A percentile compares a stretch with the other conserved stretches of the same genome.
These are phyloP conservation scores for Cordyceps militaris DNA, from an alignment of 2,329 filamentous ascomycete species.

Conservation along the genomic window DNA sequence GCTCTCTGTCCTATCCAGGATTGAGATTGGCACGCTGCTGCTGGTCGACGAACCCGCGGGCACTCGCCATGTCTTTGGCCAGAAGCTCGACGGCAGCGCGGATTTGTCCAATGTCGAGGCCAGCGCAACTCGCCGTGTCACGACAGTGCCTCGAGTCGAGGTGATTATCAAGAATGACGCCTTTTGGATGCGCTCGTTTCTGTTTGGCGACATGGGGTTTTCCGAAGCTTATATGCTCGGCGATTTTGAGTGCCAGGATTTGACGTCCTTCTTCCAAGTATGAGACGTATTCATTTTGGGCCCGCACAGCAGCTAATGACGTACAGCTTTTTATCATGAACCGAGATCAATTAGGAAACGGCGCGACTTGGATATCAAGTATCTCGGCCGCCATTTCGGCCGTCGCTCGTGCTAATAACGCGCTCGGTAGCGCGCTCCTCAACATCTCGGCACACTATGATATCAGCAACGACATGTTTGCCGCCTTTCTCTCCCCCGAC, in stretches of 20 bases:
- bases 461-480: constrained; percentile 70
- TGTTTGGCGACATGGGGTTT: constrained; percentile 71
- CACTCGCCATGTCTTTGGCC: constrained; percentile 36
- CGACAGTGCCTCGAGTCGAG: constrained; percentile 38
- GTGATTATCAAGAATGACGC: constrained; percentile 56
- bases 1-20: constrained; percentile 37
- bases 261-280: constrained; percentile 63
- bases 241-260: constrained; percentile 58
- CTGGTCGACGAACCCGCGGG: constrained; percentile 40
- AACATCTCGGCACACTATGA: constrained; percentile 71
- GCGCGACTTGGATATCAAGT: constrained; percentile 53
- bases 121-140: constrained; percentile 28
- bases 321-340: constrained; percentile 63
- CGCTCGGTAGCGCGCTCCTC: constrained; percentile 49
- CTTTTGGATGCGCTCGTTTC: constrained; percentile 62
- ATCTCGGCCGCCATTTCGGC: constrained; percentile 51
- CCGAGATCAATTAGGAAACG: constrained; percentile 56
- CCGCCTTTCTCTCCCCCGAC: constrained; percentile 64
- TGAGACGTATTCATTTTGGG: constrained; percentile 17
- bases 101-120: constrained; percentile 28
- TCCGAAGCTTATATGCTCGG: constrained; percentile 67
- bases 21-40: constrained; percentile 41
- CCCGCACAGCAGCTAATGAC: not conserved
- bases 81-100: constrained; percentile 34
- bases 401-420: constrained; percentile 51